Percentiles rank a stretch among this genome's conserved stretches.
Evolutionary conservation across 2,329 filamentous ascomycete species (phyloP).

Genomic region (Didymella exigua): DNA sequence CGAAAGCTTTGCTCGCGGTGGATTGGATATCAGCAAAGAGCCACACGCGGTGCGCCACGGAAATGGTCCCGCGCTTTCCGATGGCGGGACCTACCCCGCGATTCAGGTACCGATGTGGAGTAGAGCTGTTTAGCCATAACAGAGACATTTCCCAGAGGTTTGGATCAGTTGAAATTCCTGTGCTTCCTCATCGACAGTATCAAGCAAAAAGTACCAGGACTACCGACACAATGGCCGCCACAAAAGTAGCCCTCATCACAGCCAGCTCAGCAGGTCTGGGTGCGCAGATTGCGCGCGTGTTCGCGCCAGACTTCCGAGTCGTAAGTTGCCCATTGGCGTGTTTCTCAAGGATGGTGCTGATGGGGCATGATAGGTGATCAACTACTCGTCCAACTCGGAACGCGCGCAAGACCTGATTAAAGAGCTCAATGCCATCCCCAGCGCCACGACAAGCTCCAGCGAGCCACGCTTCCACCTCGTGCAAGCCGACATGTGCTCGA

Average conservation of each 20-base stretch:
- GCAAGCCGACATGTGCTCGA: constrained; percentile 54
- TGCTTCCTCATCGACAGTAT: too few species aligned
- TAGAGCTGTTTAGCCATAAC: background rate
- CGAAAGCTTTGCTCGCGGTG: background rate
- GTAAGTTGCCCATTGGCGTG: constrained; percentile 34
- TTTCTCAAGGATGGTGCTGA: background rate
- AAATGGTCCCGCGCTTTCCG: background rate
- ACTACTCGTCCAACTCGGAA: constrained; percentile 54
- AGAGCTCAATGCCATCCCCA: constrained; percentile 50
- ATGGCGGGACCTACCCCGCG: background rate
- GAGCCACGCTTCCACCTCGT: constrained; percentile 51
- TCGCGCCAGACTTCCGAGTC: constrained; percentile 55
- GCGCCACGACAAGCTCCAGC: constrained; percentile 31
- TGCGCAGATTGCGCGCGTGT: constrained; percentile 54
- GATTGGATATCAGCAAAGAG: background rate
- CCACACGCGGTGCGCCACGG: background rate
- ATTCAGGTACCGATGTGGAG: background rate
- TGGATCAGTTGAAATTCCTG: too few species aligned
- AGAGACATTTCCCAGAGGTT: background rate
- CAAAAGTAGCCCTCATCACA: constrained; percentile 56
- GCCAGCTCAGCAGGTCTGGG: constrained; percentile 57
- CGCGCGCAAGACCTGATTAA: constrained; percentile 50
- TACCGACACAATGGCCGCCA: constrained; percentile 40
- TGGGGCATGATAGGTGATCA: constrained; percentile 51
- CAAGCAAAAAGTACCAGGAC: background rate